phyloP scores from a whole-genome alignment of 495 filamentous ascomycete species.

The Penicillium desertorum region DNA sequence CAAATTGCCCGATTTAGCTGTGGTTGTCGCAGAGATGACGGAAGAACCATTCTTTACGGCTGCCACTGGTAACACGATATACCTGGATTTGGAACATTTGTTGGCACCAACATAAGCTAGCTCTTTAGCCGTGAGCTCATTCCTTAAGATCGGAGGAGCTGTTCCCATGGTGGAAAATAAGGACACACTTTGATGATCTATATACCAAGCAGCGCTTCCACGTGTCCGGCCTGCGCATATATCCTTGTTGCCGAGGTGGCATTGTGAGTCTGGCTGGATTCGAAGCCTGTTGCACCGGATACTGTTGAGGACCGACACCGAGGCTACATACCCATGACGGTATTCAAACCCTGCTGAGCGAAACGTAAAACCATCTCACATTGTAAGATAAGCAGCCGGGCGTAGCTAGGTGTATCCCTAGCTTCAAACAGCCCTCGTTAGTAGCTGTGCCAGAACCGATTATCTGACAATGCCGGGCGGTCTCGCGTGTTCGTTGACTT shows the following conservation, averaged over 20 bases:
- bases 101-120: not conserved
- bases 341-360: not conserved
- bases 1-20: not conserved
- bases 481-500: not conserved
- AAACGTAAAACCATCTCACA: not conserved
- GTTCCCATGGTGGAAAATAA: not conserved
- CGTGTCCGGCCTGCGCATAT: not conserved
- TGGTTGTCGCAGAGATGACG: not conserved
- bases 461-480: not conserved
- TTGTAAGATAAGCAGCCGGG: not conserved
- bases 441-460: not conserved
- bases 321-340: not conserved
- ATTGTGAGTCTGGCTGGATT: not conserved
- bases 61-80: conserved; percentile 12
- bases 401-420: not conserved
- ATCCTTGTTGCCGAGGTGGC: not conserved
- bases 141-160: not conserved
- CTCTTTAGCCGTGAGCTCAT: too few relatives aligned
- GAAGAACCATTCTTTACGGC: conserved; percentile 6
- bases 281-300: too few relatives aligned
- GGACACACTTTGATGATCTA: not conserved
- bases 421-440: not conserved
- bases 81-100: not conserved
- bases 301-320: not conserved
- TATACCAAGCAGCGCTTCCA: not conserved